phyloP scores from a whole-genome alignment of 768 basidiomycete species.

The Tricholoma flavovirens region DNA sequence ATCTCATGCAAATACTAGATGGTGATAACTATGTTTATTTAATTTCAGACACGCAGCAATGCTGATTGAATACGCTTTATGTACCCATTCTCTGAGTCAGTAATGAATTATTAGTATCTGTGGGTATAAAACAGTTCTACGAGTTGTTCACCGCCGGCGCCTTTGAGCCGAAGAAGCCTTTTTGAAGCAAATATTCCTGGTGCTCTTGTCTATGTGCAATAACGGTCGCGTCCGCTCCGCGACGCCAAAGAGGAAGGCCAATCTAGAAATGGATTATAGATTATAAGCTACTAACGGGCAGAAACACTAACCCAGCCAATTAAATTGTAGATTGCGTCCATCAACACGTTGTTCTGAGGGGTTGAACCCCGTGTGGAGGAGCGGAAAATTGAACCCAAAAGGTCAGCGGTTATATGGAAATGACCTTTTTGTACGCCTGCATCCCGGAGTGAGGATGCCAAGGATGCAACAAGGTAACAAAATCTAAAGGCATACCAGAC shows the following conservation, averaged over 20 bases:
- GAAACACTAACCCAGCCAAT: constrained; percentile 38
- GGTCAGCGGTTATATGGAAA: constrained; percentile 70
- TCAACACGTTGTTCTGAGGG: constrained; percentile 52
- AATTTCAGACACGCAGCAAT: no score
- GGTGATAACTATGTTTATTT: no score
- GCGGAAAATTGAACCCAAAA: constrained; percentile 65
- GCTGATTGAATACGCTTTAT: no score
- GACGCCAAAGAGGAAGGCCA: constrained; percentile 48
- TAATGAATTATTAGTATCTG: background rate
- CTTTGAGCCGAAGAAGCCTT: constrained; percentile 36
- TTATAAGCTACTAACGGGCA: background rate
- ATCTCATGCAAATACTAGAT: no score
- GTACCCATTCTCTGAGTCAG: no score
- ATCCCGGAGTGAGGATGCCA: background rate
- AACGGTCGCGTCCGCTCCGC: constrained; percentile 44
- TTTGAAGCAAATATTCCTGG: constrained; percentile 33
- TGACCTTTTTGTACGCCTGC: constrained; percentile 68
- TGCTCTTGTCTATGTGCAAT: constrained; percentile 43
- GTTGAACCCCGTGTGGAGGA: constrained; percentile 61
- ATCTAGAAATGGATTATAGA: constrained; percentile 29
- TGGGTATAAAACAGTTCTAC: background rate
- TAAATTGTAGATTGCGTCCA: constrained; percentile 47
- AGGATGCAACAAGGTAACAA: background rate
- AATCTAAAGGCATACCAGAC: constrained; percentile 35
- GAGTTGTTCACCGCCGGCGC: background rate